These are phyloP conservation scores for Tolypocladium nubicola DNA, from an alignment of 2,329 filamentous ascomycete genomes.

Conservation along the genomic window DNA sequence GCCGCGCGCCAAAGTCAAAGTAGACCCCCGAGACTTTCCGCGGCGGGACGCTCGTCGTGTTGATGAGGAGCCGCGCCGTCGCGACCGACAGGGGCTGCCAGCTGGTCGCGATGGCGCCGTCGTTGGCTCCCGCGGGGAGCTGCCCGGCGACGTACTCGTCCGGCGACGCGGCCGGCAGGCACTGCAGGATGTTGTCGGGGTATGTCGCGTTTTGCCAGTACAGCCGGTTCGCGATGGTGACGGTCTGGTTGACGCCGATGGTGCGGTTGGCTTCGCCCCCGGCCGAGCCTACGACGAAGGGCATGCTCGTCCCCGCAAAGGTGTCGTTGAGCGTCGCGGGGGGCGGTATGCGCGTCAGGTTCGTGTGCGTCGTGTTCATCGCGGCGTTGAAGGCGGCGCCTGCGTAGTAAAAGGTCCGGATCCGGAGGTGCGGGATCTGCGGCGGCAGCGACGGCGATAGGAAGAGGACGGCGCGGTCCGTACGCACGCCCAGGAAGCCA, in stretches of 20 bases:
- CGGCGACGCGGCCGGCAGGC: conserved; percentile 39
- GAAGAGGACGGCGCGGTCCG: conserved; percentile 43
- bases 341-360: conserved; percentile 14
- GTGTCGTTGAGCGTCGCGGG: conserved; percentile 41
- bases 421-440: conserved; percentile 42
- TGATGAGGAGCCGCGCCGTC: neutral
- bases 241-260: conserved; percentile 35
- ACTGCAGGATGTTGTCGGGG: conserved; percentile 54
- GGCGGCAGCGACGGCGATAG: conserved; percentile 50
- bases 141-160: conserved; percentile 21
- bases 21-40: neutral
- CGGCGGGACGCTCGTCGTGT: neutral
- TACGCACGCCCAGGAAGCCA: conserved; percentile 57
- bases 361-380: conserved; percentile 15
- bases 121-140: neutral
- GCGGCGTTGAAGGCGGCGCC: conserved; percentile 11
- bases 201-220: conserved; percentile 43
- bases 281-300: conserved; percentile 41
- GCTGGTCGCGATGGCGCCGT: neutral
- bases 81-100: neutral
- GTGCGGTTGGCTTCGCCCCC: conserved; percentile 28
- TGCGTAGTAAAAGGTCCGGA: conserved; percentile 19
- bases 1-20: neutral
- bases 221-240: conserved; percentile 48
- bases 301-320: conserved; percentile 44